Evolutionary conservation across 345 rosid species (phyloP).

Genomic region (Murraya koenigii): DNA sequence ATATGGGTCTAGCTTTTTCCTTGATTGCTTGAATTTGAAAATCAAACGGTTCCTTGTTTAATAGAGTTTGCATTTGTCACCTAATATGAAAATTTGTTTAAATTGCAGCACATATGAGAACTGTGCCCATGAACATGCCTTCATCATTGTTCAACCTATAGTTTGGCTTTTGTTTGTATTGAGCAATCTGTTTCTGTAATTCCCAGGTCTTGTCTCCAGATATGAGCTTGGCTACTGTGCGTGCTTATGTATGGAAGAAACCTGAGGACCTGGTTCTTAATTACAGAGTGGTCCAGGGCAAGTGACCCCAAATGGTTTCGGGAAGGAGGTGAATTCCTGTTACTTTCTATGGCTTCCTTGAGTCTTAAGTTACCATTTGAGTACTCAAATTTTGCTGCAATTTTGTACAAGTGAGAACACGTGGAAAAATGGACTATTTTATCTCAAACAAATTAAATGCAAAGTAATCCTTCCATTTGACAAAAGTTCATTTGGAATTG

Average conservation of each 20-base stretch:
- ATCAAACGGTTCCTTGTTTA: background rate
- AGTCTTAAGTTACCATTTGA: background rate
- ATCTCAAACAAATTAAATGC: background rate
- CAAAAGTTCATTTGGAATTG: background rate
- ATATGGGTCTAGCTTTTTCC: background rate
- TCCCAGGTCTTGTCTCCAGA: constrained; percentile 87
- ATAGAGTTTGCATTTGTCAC: background rate
- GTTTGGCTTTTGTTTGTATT: background rate
- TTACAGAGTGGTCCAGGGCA: constrained; percentile 73
- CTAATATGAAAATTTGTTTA: background rate
- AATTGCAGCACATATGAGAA: background rate
- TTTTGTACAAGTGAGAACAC: background rate
- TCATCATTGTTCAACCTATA: background rate
- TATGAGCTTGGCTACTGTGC: constrained; percentile 96
- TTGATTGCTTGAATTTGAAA: background rate
- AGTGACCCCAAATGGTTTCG: constrained; percentile 40
- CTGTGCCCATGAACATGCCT: background rate
- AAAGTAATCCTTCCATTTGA: background rate
- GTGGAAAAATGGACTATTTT: background rate
- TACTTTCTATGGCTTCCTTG: background rate
- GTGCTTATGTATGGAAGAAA: constrained; percentile 96
- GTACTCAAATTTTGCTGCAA: background rate
- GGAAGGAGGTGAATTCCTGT: constrained; percentile 34
- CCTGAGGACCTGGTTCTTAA: constrained; percentile 90
- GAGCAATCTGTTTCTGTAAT: background rate